These are phyloP conservation scores for Scutellaria barbata DNA, from an alignment of 257 asterid genomes.

Conservation along the genomic window DNA sequence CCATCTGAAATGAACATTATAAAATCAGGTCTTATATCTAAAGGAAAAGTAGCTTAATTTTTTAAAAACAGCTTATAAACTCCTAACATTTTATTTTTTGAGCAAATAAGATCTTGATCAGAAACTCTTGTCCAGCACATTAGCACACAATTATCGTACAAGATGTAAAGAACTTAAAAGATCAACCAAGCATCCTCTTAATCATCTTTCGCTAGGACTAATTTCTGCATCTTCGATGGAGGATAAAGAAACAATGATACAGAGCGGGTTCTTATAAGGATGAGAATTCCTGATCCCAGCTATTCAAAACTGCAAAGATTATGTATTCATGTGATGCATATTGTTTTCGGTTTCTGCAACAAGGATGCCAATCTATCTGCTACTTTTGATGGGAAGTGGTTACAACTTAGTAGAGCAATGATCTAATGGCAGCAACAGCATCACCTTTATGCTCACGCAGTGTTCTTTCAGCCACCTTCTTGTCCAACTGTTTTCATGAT, in stretches of 20 bases:
- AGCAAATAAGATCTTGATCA: no score
- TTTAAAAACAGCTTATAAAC: no score
- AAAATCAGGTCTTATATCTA: no score
- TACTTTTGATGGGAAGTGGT: neutral
- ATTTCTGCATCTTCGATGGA: no score
- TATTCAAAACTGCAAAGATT: neutral
- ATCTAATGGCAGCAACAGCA: slow-evolving; percentile 88
- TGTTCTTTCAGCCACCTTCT: slow-evolving; percentile 88
- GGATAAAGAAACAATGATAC: neutral
- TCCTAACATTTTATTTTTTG: no score
- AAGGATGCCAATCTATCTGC: neutral
- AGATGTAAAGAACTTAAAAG: no score
- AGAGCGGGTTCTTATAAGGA: neutral
- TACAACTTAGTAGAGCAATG: slow-evolving; percentile 59
- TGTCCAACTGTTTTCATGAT: slow-evolving; percentile 63
- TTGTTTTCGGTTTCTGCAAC: neutral
- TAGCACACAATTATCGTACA: no score
- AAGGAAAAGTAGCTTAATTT: no score
- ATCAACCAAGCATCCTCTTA: no score
- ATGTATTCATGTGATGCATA: neutral
- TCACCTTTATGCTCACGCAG: slow-evolving; percentile 92
- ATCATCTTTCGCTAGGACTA: no score
- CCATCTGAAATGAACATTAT: no score
- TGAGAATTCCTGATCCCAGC: slow-evolving; percentile 1
- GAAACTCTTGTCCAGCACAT: no score